Evolutionary conservation across 2,329 filamentous ascomycete genomes (phyloP), one percentile per base, ranked within the genome.

Genomic region (Stenocarpella maydis): DNA sequence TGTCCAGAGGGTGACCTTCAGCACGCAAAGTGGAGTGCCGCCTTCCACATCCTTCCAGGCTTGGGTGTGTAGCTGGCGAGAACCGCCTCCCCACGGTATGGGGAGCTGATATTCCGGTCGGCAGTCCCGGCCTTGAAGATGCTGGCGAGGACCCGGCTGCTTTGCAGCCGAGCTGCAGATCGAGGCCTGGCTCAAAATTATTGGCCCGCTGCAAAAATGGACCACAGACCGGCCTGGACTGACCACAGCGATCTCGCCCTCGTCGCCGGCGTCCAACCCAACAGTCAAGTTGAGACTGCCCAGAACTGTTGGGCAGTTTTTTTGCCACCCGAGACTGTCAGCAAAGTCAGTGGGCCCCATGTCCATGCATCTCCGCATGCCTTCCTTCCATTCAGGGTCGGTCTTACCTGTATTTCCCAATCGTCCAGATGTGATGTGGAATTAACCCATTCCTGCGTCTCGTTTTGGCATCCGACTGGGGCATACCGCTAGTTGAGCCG

Each of bases 401-500:
- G 21, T 12, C 14, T 19, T 5, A n/a, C n/a, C n/a, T n/a, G n/a
- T 9, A 34, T 34, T 58, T 21, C 37, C 21, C 39, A 61, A 34
- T n/a, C 41, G 31, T 34, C 39, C 58, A 37, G 41, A 47, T 47
- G 41, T 26, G 28, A 47, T 34, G 24, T 37, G 45, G 41, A 28
- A 31, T 34, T 34, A 47, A 47, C 58, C 21, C 41, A 21, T 54
- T 54, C 39, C 63, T 34, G 31, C 17, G 8, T 41, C n/a, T 37
- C 47, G 26, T 41, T 45, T 39, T 21, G 31, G 34, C 31, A n/a
- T n/a, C 45, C 39, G 26, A 39, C 34, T 41, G 58, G 43, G 37
- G 31, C 43, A 49, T 28, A 41, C 58, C 58, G 58, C 58, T 49
- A 63, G 58, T 37, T 28, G 31, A 37, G 41, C 55, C 28, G 55